Base-by-base conservation (phyloP, 2,329 filamentous ascomycete species). In the Colletotrichum truncatum region DNA sequence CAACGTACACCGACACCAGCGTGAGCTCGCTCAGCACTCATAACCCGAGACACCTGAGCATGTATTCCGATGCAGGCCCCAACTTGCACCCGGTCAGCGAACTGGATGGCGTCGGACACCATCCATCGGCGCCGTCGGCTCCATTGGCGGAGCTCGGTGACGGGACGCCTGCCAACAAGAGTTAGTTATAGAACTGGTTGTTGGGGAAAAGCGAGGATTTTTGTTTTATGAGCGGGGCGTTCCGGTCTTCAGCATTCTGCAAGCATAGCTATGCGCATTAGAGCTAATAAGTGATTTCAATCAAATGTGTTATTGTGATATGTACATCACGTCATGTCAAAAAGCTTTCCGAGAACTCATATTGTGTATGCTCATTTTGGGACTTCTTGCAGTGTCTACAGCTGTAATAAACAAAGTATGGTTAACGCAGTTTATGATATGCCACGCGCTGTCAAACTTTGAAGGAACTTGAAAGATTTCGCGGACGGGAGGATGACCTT, bases 51-150 rank as follows among this genome's bases (percentile, higher is more conserved):
- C 34, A 49, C 14, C 1, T 36, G 9, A 54, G 21, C 14, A 49
- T 21, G 16, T 65, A 48, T 2, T 10, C 56, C 10, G 16, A 12
- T 6, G 14, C 25, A 0, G 23, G 14, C 0, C 18, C 14, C 9
- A 43, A 62, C 2, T 16, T 65, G 49, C 63, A 65, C 10, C 49
- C 63, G 4, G 63, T 65, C 43, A 65, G 63, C 6, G 63, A 65
- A 43, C 8, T 65, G 3, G 63, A 65, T 23, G 36, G 57, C 23
- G 16, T 43, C 12, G 57, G 49, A 21, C 57, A 41, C 3, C 51
- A 25, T 12, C 41, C 41, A 21, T 10, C 36, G 34, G n/a, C 25
- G 1, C 36, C 39, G 3, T 26, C 46, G 18, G 25, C n/a, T 2
- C 26, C 53, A 9, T 23, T 39, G 23, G 63, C 57, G 16, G 63